A percentile compares a stretch with the other conserved stretches of the same genome.
phyloP scores from a whole-genome alignment of 768 basidiomycete genomes.

The Hericium rajendrae region DNA sequence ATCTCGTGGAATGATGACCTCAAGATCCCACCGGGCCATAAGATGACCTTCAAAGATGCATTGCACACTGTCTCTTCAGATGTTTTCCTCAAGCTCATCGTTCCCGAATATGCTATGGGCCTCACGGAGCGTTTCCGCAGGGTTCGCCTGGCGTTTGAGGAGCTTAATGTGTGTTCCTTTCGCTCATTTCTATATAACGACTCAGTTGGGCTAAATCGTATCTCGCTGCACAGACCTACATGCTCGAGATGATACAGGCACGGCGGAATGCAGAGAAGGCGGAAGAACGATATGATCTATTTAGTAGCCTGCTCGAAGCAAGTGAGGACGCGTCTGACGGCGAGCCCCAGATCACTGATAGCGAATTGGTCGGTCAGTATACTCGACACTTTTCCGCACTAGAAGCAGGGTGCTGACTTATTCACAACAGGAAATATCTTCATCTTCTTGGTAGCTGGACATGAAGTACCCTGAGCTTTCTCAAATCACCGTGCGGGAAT shows the following conservation, averaged over 20 bases:
- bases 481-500: neutral
- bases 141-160: conserved; percentile 17
- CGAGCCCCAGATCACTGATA: conserved; percentile 10
- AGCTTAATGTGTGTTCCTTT: conserved; percentile 18
- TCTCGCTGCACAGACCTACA: conserved; percentile 13
- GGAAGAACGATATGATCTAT: conserved; percentile 18
- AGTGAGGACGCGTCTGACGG: conserved; percentile 9
- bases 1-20: conserved; percentile 41
- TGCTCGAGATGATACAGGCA: conserved; percentile 20
- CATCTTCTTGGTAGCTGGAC: conserved; percentile 26
- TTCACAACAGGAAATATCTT: conserved; percentile 17
- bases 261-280: conserved; percentile 7
- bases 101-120: conserved; percentile 19
- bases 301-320: conserved; percentile 18
- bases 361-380: conserved; percentile 14
- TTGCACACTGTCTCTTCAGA: conserved; percentile 24
- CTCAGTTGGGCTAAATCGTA: neutral
- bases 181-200: neutral
- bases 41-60: conserved; percentile 40
- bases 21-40: conserved; percentile 31
- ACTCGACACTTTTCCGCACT: neutral
- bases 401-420: neutral
- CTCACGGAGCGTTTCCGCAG: conserved; percentile 15
- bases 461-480: conserved; percentile 15
- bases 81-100: conserved; percentile 17